Evolutionary conservation across 2,329 filamentous ascomycete species (phyloP), one percentile per base, ranked within the genome.

Genomic region (Boeremia exigua): DNA sequence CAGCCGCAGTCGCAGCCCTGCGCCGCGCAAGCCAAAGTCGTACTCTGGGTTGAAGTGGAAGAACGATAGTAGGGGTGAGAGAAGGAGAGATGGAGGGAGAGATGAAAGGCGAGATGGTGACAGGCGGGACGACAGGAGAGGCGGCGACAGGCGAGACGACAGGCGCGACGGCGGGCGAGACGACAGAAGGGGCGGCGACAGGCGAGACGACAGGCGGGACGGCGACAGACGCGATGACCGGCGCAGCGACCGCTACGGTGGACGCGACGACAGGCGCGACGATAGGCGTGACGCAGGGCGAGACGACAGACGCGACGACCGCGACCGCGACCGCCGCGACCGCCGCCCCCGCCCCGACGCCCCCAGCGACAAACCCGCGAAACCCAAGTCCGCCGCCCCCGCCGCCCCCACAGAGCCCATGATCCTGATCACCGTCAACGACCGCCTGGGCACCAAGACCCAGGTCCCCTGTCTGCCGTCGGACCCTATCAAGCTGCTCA

Each of bases 341-440:
- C 59, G 61, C 25, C 60, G 60, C 30, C 23, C 19, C 9, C 25
- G 5, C 64, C 50, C 64, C 72, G 61, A 73, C 60, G 29, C 33
- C 34, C 15, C 19, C 44, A 23, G 19, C 19, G 19, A 23, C 33
- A 47, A 62, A 65, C 25, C 55, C 63, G 50, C 64, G 4, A 56
- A 44, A 12, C 42, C 74, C 9, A 59, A 23, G 5, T 5, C 71
- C 7, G 69, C 78, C 7, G 33, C 59, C 6, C 6, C 55, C 2
- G 45, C 60, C 6, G 30, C 59, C 3, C 54, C 61, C 2, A 59
- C 81, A 6, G 89, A 96, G 71, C 88, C 92, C 53, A 96, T 97
- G 89, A 97, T 98, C 64, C 86, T 96, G 47, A 93, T 98, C 15
- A 87, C 94, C 69, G 87, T 98, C 71, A 98, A 98, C 74, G 94